Evolutionary conservation across 108 stramenopile genomes (phyloP).

Genomic region (Aureococcus anophagefferens): DNA sequence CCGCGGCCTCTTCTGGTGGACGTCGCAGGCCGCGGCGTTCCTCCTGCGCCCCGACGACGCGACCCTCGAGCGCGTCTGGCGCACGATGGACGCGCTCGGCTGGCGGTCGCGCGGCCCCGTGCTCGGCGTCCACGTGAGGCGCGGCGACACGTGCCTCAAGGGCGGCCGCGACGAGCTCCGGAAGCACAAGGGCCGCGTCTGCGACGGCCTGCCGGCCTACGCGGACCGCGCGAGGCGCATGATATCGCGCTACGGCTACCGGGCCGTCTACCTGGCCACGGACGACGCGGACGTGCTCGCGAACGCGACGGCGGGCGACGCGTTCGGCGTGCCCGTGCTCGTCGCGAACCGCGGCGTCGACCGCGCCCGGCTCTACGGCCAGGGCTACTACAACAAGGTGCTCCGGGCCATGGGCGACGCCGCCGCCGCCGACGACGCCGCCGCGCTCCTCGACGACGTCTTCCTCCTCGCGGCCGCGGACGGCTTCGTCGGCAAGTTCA

Average conservation of each 20-base stretch:
- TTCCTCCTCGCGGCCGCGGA: not conserved
- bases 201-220: not conserved
- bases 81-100: not conserved
- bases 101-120: not conserved
- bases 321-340: not conserved
- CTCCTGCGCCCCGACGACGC: not conserved
- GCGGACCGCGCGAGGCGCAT: not conserved
- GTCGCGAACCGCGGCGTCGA: not conserved
- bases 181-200: not conserved
- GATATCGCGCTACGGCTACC: not conserved
- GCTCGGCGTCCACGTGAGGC: not conserved
- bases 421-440: not conserved
- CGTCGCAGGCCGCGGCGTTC: not conserved
- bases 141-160: not conserved
- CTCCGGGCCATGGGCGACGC: not conserved
- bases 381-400: not conserved
- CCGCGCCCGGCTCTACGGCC: not conserved
- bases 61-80: not conserved
- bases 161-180: not conserved
- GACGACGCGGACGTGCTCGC: not conserved
- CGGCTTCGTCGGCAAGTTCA: constrained; percentile 2
- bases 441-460: not conserved
- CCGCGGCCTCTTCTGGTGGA: constrained; percentile 1
- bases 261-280: not conserved
- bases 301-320: no score